Conservation (phyloP, 306 rosid species). For the Cucurbita pepo region DNA sequence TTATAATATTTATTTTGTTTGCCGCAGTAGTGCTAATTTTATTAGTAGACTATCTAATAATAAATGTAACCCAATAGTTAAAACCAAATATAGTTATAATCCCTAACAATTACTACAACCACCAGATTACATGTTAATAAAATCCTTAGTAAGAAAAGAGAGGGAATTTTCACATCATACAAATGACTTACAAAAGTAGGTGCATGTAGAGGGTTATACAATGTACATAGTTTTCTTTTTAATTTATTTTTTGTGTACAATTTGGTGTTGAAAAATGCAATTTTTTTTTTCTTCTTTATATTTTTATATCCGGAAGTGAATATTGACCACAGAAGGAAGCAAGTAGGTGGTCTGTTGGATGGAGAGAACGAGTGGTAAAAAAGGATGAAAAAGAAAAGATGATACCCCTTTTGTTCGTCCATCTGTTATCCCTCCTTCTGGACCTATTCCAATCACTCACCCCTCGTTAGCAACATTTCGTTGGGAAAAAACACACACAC, state of each 20-base stretch:
- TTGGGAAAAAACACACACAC: not conserved
- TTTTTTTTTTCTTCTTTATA: not conserved
- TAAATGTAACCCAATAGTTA: too few relatives aligned
- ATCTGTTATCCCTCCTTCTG: constrained; percentile 74
- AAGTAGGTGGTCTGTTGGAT: constrained; percentile 60
- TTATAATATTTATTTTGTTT: too few relatives aligned
- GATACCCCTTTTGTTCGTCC: constrained; percentile 64
- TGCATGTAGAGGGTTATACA: too few relatives aligned
- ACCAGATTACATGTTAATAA: too few relatives aligned
- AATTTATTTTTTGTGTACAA: not conserved
- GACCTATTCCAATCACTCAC: constrained; percentile 32
- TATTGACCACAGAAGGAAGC: constrained; percentile 76
- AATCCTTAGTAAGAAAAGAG: too few relatives aligned
- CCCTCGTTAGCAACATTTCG: not conserved
- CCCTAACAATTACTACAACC: too few relatives aligned
- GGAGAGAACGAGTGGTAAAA: constrained; percentile 77
- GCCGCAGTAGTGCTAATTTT: too few relatives aligned
- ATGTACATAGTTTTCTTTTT: too few relatives aligned
- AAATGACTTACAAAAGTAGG: too few relatives aligned
- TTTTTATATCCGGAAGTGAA: constrained; percentile 54
- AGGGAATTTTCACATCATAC: too few relatives aligned
- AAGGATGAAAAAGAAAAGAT: constrained; percentile 81
- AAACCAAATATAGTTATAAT: too few relatives aligned
- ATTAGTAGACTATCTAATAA: too few relatives aligned
- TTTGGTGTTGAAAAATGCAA: not conserved